Evolutionary conservation across 306 rosid species (phyloP).

Genomic region (Prunus kanzakura): DNA sequence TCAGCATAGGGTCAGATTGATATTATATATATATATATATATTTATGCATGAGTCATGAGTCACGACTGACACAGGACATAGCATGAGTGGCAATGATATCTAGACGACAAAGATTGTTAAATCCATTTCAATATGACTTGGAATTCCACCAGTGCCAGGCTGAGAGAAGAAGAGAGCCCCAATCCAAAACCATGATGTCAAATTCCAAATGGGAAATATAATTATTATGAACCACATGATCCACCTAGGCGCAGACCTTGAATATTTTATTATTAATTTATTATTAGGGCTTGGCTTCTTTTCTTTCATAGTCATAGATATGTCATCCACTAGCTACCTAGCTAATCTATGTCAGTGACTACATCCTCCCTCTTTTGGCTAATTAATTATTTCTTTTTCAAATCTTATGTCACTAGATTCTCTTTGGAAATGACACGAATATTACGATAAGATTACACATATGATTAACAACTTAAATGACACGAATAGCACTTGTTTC

Average conservation of each 20-base stretch:
- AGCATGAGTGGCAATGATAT: constrained; percentile 34
- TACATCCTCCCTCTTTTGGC: not conserved
- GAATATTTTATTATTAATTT: not conserved
- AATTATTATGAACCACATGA: not conserved
- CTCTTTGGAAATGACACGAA: not conserved
- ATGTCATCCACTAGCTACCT: not conserved
- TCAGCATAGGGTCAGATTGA: not conserved
- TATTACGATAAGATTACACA: not conserved
- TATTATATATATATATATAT: too few species aligned
- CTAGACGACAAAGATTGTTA: constrained; percentile 32
- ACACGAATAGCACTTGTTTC: not conserved
- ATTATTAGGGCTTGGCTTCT: not conserved
- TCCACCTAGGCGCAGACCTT: not conserved
- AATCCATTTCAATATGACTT: constrained; percentile 36
- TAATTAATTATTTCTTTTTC: not conserved
- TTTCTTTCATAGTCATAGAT: not conserved
- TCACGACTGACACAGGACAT: not conserved
- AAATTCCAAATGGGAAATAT: not conserved
- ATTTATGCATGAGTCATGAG: not conserved
- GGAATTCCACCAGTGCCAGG: constrained; percentile 44
- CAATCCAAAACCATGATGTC: constrained; percentile 22
- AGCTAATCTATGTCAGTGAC: not conserved
- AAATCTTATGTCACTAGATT: not conserved
- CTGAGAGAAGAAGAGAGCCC: constrained; percentile 25
- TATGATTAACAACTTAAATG: not conserved